These are phyloP conservation scores for Erythrobasidium hasegawianum DNA, from an alignment of 1,284 basidiomycete species.

Conservation along the genomic window DNA sequence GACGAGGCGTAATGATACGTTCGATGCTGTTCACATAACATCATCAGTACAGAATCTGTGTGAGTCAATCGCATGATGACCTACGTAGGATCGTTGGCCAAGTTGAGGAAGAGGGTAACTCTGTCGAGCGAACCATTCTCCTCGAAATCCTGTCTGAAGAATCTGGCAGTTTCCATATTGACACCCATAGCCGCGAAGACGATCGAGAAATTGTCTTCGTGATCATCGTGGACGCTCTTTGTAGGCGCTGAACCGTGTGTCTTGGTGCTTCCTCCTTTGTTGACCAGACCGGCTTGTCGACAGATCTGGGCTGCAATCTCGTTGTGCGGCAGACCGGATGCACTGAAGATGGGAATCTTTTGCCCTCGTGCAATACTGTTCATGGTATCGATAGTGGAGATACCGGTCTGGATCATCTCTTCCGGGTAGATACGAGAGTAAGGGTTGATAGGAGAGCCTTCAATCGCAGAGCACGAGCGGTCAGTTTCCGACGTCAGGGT, in stretches of 20 bases:
- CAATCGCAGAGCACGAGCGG: no score
- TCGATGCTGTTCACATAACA: constrained; percentile 62
- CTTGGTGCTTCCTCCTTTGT: constrained; percentile 77
- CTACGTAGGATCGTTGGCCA: constrained; percentile 96
- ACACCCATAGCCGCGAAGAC: constrained; percentile 99
- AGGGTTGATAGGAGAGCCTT: constrained; percentile 97
- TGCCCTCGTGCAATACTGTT: constrained; percentile 98
- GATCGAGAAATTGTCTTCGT: constrained; percentile 99
- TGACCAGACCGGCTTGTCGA: constrained; percentile 96
- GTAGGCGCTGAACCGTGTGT: constrained; percentile 94
- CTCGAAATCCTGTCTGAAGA: constrained; percentile 99
- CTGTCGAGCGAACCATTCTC: constrained; percentile 97
- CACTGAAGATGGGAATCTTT: constrained; percentile 99
- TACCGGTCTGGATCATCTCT: constrained; percentile 99
- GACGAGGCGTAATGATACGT: constrained; percentile 97
- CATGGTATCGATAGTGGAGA: constrained; percentile 98
- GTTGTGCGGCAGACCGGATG: constrained; percentile 97
- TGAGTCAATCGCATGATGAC: constrained; percentile 35
- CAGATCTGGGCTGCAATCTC: constrained; percentile 99
- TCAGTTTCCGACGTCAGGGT: neutral
- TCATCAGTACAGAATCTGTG: neutral
- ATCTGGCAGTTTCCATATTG: constrained; percentile 99
- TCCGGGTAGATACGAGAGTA: constrained; percentile 99
- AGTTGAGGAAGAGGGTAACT: constrained; percentile 96
- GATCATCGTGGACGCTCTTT: constrained; percentile 96